These are phyloP conservation scores for Stephania cephalantha DNA, from an alignment of 164 flowering plant species.

Conservation along the genomic window DNA sequence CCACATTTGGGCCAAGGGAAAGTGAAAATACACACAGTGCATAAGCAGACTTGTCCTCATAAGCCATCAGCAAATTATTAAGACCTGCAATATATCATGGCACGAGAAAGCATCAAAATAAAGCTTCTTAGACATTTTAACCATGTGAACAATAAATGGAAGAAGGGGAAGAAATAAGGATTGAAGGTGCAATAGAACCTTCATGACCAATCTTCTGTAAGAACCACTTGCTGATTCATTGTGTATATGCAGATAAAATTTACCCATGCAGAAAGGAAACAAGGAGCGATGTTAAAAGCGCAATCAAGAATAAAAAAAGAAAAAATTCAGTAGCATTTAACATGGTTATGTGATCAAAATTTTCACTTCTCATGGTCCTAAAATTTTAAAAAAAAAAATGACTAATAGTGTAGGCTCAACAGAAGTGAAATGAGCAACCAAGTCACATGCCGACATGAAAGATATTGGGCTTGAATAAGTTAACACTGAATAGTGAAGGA, in stretches of 20 bases:
- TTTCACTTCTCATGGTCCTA: not conserved
- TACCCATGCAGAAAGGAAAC: slow-evolving; percentile 2
- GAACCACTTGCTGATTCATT: slow-evolving; percentile 86
- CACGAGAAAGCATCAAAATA: not conserved
- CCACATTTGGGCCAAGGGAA: slow-evolving; percentile 72
- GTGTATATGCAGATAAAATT: slow-evolving; percentile 8
- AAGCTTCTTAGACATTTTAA: not conserved
- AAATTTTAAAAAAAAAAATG: no score
- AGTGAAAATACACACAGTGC: slow-evolving; percentile 88
- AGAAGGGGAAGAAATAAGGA: not conserved
- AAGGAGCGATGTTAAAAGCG: not conserved
- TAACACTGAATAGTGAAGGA: not conserved
- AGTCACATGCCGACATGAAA: not conserved
- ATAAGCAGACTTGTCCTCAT: slow-evolving; percentile 94
- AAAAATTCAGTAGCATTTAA: not conserved
- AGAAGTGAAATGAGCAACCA: not conserved
- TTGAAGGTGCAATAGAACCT: slow-evolving; percentile 37
- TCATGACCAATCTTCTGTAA: slow-evolving; percentile 90
- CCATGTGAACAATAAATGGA: not conserved
- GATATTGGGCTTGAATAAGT: not conserved
- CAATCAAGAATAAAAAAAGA: not conserved
- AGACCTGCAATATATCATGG: slow-evolving; percentile 41
- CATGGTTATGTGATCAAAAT: not conserved
- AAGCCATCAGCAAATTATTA: slow-evolving; percentile 83
- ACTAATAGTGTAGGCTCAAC: not conserved